Evolutionary conservation across 1,284 basidiomycete species (phyloP).

Genomic region (Ganoderma lucidum): DNA sequence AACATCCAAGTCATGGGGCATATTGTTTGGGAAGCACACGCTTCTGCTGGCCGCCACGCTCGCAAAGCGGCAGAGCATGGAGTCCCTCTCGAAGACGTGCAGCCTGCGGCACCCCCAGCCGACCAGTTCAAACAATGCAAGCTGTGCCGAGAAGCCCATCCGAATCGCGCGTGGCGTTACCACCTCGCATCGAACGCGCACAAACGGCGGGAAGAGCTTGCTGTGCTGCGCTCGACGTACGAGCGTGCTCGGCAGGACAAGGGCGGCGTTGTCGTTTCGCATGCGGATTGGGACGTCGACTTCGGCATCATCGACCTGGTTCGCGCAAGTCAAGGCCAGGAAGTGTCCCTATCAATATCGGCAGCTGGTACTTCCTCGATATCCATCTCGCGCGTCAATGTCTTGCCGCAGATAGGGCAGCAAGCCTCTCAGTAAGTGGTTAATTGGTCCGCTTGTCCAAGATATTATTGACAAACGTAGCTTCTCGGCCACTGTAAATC

Average conservation of each 20-base stretch:
- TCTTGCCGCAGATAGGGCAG: neutral
- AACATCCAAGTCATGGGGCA: conserved; percentile 10
- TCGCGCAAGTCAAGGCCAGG: conserved; percentile 37
- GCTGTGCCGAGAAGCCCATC: conserved; percentile 8
- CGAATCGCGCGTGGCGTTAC: neutral
- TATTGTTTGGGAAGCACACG: conserved; percentile 17
- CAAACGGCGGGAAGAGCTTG: conserved; percentile 8
- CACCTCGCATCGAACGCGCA: neutral
- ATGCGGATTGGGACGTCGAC: conserved; percentile 39
- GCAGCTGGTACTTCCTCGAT: neutral
- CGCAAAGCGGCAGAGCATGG: neutral
- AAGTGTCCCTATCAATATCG: conserved; percentile 19
- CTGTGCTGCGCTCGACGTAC: conserved; percentile 13
- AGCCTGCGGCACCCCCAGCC: conserved; percentile 4
- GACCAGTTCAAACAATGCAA: conserved; percentile 5
- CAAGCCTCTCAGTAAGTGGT: neutral
- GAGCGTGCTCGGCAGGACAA: conserved; percentile 39
- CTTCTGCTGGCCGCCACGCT: conserved; percentile 7
- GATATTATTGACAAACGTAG: neutral
- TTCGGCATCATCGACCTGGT: conserved; percentile 45
- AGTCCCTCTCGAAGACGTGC: neutral
- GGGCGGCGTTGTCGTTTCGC: conserved; percentile 36
- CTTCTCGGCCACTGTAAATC: conserved; percentile 3
- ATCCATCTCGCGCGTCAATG: neutral
- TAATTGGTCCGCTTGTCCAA: too few species aligned